These are phyloP conservation scores for Alternaria gansuensis DNA, from an alignment of 2,329 filamentous ascomycete species.

Conservation along the genomic window DNA sequence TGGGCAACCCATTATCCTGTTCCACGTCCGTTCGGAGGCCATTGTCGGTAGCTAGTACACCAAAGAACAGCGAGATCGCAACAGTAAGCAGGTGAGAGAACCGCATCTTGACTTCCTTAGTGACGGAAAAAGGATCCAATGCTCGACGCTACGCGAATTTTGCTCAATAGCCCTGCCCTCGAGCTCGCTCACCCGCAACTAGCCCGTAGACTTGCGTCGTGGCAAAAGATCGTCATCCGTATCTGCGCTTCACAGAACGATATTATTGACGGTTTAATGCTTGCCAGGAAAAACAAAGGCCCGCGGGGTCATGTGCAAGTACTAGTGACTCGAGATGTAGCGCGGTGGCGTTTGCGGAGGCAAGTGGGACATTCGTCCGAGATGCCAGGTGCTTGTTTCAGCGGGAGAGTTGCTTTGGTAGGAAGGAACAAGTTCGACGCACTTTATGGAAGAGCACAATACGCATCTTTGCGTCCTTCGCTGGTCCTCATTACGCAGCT, in stretches of 20 bases:
- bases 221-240: neutral
- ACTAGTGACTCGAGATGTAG: constrained; percentile 9
- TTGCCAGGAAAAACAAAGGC: constrained; percentile 12
- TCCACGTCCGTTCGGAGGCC: constrained; percentile 53
- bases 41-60: constrained; percentile 38
- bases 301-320: constrained; percentile 21
- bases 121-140: neutral
- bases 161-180: constrained; percentile 1
- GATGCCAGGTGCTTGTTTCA: constrained; percentile 6
- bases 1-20: constrained; percentile 64
- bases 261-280: constrained; percentile 25
- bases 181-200: neutral
- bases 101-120: constrained; percentile 17
- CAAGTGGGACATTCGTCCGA: constrained; percentile 10
- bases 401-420: neutral
- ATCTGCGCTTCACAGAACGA: constrained; percentile 2
- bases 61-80: constrained; percentile 20
- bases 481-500: neutral
- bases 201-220: neutral
- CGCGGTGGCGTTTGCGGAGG: constrained; percentile 5
- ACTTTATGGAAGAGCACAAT: neutral
- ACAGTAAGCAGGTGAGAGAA: constrained; percentile 19
- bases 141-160: constrained; percentile 2
- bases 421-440: neutral
- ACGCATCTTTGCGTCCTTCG: neutral